Base-by-base conservation (phyloP, 2,329 filamentous ascomycete species). In the Xylariaceae sp. region DNA sequence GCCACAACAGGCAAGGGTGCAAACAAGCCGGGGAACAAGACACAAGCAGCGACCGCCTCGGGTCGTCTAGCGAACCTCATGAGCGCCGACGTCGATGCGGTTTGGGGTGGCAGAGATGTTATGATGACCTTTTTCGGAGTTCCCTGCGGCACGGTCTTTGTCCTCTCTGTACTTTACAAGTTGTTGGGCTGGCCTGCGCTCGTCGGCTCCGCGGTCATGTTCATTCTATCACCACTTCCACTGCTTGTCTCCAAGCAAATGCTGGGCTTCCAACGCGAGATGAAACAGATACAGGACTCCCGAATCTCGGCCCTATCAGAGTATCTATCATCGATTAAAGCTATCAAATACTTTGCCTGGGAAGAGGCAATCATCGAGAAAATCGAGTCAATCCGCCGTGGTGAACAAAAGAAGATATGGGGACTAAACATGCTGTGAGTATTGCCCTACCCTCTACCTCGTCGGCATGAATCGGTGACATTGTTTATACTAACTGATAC, bases 321-420 rank as follows among this genome's bases (percentile, higher is more conserved):
- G 61, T 83, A 82, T 60, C 71, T 84, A 30, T 70, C 74, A 30
- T 81, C 80, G 6, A 82, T 84, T 53, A 74, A 77, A 8, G 78
- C 78, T 12, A 76, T 84, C 67, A 84, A 84, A 62, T 83, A 82
- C 60, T 83, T 84, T 64, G 78, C 78, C 2, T 84, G 80, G 81
- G 80, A 84, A 62, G 72, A 74, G 19, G 73, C 77, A 34, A 75
- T 80, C 57, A 73, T 75, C 8, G 70, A 75, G n/a, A 76, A 73
- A 49, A 76, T 84, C 53, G 72, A 78, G 32, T 68, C 73, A 3
- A 73, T 78, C 8, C 76, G 81, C 2, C 64, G 69, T 11, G 68
- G 72, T 1, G 81, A 84, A 62, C 80, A 83, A 57, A 75, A 74
- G 42, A 74, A 76, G 39, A 72, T 82, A 27, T 84, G 81, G 80